Evolutionary conservation across 805 yeast genomes (phyloP), one percentile per base, ranked within the genome.

Genomic region (Metschnikowia cubensis): DNA sequence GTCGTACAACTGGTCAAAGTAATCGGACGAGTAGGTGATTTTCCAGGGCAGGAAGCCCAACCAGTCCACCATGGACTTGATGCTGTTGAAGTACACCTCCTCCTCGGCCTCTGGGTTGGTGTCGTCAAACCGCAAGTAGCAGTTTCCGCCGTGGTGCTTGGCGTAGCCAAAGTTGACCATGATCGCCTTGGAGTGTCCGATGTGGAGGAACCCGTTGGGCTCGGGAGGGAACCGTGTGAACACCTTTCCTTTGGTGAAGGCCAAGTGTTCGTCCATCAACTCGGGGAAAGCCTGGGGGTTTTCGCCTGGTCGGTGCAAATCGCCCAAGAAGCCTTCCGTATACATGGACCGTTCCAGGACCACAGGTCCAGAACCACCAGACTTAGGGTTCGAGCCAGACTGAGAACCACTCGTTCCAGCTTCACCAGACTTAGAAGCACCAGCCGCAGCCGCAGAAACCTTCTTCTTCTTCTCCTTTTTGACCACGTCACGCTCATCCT

Each of bases 71-170:
- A 92, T 88, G 55, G 83, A 84, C 63, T 81, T 74, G 53, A 94
- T 94, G 42, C 96, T 84, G 57, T 81, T 83, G 69, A 94, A 89
- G 67, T 87, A 94, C 49, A 82, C 82, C 59, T 90, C 97, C 59
- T 94, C 97, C 72, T 94, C 99, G 41, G 97, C 97, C 71, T 94
- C 99, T 1, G 99, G 99, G 64, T 94, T 94, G 33, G 99, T 94
- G 66, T 94, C 99, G 69, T 94, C 99, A 61, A 83, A 94, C 68
- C 99, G 81, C 67, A 94, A 78, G 66, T 90, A 89, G 69, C 99
- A 94, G 47, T 81, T 76, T 56, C 99, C 99, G 54, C 81, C 79
- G 67, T 90, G 77, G 71, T 74, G 85, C 65, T 87, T 85, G 37
- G 99, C 99, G 68, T 77, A 94, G n/a, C 99, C 99, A 69, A 94